These are phyloP conservation scores for Blastocystis sp. DNA, from an alignment of 352 stramenopile genomes.

Conservation along the genomic window DNA sequence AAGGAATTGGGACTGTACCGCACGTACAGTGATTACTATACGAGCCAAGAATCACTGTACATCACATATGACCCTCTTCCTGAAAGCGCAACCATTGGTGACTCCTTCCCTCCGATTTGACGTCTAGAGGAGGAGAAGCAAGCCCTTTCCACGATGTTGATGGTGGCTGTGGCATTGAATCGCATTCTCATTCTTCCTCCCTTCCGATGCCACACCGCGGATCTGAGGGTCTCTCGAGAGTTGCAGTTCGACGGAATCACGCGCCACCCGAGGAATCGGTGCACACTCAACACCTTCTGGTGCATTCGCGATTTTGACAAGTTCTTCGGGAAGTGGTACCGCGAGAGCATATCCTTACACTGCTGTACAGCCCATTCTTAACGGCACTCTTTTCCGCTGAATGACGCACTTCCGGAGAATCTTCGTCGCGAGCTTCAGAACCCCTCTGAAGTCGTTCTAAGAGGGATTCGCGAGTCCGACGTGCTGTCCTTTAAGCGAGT, in stretches of 20 bases:
- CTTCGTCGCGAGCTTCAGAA: not conserved
- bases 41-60: conserved; percentile 11
- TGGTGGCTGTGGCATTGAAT: conserved; percentile 28
- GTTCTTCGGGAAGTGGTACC: conserved; percentile 19
- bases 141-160: not conserved
- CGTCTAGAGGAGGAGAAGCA: conserved; percentile 42
- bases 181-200: conserved; percentile 62
- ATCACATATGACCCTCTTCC: conserved; percentile 44
- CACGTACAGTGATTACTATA: conserved; percentile 40
- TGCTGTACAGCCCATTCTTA: not conserved
- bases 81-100: conserved; percentile 8
- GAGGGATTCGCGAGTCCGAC: not conserved
- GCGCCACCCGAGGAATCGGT: conserved; percentile 23
- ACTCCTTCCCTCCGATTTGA: not conserved
- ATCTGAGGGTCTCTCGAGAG: not conserved
- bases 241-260: not conserved
- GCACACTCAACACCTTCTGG: conserved; percentile 68
- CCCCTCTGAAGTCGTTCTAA: not conserved
- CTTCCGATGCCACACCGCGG: conserved; percentile 30
- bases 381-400: conserved; percentile 26
- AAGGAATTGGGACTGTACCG: conserved; percentile 62
- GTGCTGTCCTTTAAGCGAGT: not conserved
- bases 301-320: conserved; percentile 60
- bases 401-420: conserved; percentile 6
- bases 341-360: conserved; percentile 68